Evolutionary conservation across 352 stramenopile genomes (phyloP), one percentile per base, ranked within the genome.

Genomic region (Phytophthora pistaciae): DNA sequence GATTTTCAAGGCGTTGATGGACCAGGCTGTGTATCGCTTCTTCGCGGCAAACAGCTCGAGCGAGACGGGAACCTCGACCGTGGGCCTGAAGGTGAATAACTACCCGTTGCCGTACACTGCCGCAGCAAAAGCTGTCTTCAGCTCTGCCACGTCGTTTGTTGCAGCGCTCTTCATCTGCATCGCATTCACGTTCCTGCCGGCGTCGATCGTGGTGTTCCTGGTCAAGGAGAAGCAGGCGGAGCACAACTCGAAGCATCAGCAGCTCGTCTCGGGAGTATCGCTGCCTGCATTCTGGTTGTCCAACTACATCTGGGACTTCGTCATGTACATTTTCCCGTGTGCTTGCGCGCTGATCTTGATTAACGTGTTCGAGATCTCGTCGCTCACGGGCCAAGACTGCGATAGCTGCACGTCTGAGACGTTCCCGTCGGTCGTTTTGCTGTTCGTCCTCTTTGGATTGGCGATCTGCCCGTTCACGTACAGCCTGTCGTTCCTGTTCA

Each of bases 161-260:
- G 72, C 13, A 68, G 3, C 29, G 3, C 29, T 91, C 21, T 88
- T 98, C 59, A 92, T 98, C 52, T 82, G 95, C n/a, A 89, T 98
- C 53, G 91, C 92, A 3, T 93, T 98, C 52, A 89, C 90, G 9
- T 98, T 96, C 75, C 88, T 98, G 20, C 91, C 93, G 0, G 91
- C 89, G 3, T 94, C 89, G 0, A 95, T 97, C 52, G 96, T 95
- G 29, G 93, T 97, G 9, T 99, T 99, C 77, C 74, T 99, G 33
- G 97, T 99, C 29, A 92, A 97, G 54, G 97, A 99, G 74, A 83
- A 83, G 56, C 89, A 98, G 53, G 91, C 91, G 5, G 69, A 78
- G 23, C 77, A 87, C 68, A 98, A 98, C 74, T 93, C 96, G 5
- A 99, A 99, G 74, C 98, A 99, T 83, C 90, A 98, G 75, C 93